Evolutionary conservation across 805 yeast genomes (phyloP).

Genomic region (Saturnispora galanensis): DNA sequence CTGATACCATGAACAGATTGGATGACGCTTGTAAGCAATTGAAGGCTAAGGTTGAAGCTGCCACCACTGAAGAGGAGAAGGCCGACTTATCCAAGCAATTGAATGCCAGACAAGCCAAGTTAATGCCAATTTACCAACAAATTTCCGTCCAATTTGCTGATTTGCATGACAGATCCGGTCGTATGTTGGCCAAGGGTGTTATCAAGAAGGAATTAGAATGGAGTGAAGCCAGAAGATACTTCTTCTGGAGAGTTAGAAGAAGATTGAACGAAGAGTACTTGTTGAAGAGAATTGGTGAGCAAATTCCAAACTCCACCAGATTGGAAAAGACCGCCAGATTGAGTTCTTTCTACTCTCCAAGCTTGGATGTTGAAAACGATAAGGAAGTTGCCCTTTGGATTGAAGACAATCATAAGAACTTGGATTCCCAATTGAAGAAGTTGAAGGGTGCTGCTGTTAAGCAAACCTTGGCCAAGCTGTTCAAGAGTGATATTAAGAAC

Average conservation of each 20-base stretch:
- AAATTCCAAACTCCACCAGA: conserved; percentile 49
- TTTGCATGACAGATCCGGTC: conserved; percentile 92
- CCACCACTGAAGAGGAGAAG: conserved; percentile 54
- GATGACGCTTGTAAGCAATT: conserved; percentile 66
- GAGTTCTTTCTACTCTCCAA: conserved; percentile 75
- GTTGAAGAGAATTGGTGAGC: conserved; percentile 60
- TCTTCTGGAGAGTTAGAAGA: conserved; percentile 98
- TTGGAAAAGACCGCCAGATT: conserved; percentile 80
- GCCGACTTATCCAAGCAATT: conserved; percentile 55
- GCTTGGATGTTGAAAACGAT: conserved; percentile 63
- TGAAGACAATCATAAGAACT: conserved; percentile 60
- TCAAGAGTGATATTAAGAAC: conserved; percentile 43
- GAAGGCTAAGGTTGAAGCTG: conserved; percentile 45
- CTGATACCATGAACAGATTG: conserved; percentile 85
- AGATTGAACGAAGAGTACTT: conserved; percentile 89
- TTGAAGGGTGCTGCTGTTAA: conserved; percentile 60
- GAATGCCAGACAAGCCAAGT: conserved; percentile 64
- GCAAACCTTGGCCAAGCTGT: conserved; percentile 49
- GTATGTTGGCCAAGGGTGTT: conserved; percentile 93
- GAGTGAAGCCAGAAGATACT: conserved; percentile 84
- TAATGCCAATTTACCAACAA: conserved; percentile 86
- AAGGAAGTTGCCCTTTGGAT: conserved; percentile 75
- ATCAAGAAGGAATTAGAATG: conserved; percentile 80
- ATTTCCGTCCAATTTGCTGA: conserved; percentile 95
- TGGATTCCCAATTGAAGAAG: conserved; percentile 52